Evolutionary conservation across 1,284 basidiomycete genomes (phyloP), one percentile per base, ranked within the genome.

Genomic region (Sporisorium scitamineum): DNA sequence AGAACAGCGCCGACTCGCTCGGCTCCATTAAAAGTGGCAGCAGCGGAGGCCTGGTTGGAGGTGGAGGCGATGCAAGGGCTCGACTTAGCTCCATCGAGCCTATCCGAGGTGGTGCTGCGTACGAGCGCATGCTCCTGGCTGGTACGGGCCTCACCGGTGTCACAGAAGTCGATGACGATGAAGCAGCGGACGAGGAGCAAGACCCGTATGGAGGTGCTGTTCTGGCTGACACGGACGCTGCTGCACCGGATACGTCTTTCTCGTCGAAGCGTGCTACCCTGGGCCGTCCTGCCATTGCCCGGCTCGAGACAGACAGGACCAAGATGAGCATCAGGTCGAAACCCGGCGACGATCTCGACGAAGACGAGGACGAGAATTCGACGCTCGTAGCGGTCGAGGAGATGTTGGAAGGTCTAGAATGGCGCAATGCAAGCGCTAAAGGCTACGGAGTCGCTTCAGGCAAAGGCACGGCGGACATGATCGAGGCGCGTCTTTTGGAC

Each of bases 401-500:
- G 85, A 95, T 99, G 93, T 89, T 99, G 11, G 96, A 99, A 82
- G 95, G 95, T 0, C 96, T 97, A 83, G 96, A 99, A 85, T 98
- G 94, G 94, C 68, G 73, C 11, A 62, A 65, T 24, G 68, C 58
- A 14, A 61, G 63, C 7, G 59, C 70, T 0, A 53, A 70, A 26
- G 63, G 62, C 14, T 68, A 61, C 45, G 54, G 61, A 5, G 29
- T 65, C 11, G 47, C 51, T 4, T 52, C 60, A 2, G 70, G 75
- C 18, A 71, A 78, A 34, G 83, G 82, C 20, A 84, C 84, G 9
- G 83, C 83, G 8, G 84, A 85, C 48, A 76, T 82, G 31, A 85
- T 85, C 52, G 84, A 85, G 54, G 83, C 78, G 16, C 73, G 81
- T 11, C 61, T 85, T 8, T 64, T 84, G 42, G 82, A 82, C 50